Evolutionary conservation across 2,329 filamentous ascomycete genomes (phyloP), one percentile per base, ranked within the genome.

Genomic region (Aspergillus nomiae): DNA sequence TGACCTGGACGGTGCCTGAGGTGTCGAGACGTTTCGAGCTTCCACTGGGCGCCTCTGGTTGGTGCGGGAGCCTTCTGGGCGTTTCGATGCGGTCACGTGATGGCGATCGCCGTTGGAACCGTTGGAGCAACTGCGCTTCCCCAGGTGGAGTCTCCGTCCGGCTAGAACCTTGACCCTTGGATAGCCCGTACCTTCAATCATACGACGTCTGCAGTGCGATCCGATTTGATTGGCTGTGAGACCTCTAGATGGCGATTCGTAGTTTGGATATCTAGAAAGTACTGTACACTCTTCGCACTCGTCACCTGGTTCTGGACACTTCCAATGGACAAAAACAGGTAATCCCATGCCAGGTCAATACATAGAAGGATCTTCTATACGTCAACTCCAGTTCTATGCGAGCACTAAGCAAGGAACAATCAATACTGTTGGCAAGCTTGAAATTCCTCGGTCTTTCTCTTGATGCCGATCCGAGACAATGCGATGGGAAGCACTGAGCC

Each of bases 1-100:
- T 26, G 38, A 14, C 26, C 61, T 19, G 14, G 28, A 60, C 10
- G 32, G 24, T 56, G 53, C 63, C 11, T 58, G 64, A 58, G 38
- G 48, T 24, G 30, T 56, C 63, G 14, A 12, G 64, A 63, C 53
- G 7, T n/a, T 24, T 63, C 61, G 56, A 36, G 65, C 61, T 55
- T 7, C 7, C 50, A 46, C 54, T 45, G 19, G 63, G 60, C 36
- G 43, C 30, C n/a, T 51, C 60, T 28, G 12, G 65, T 34, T 24
- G 12, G 48, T 8, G 56, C 63, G 65, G 38, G 68, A 66, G 43
- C 55, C 43, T 73, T 73, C 71, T 67, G 61, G 69, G 56, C 36
- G 50, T 19, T 73, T 71, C 71, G 34, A 70, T 48, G 8, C 4
- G 1, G n/a, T 69, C 71, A 73, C 70, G 70, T 71, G 70, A 72